Percentiles rank a stretch among this genome's conserved stretches.
Conservation (phyloP, 2,329 filamentous ascomycete species). For the Lachnellula subtilissima region DNA sequence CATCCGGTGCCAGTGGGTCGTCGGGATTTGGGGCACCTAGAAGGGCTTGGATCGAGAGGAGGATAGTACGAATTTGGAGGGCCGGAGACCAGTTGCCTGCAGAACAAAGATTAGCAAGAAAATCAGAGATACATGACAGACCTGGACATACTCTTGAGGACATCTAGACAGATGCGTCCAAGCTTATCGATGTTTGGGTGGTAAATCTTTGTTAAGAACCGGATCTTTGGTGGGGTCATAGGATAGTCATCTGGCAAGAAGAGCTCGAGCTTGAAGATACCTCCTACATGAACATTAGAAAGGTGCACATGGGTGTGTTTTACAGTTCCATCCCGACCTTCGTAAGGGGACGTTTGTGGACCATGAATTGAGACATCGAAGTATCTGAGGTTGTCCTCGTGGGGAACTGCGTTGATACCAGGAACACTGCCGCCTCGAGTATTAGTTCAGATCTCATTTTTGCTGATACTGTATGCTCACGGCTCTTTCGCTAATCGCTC, state of each 20-base stretch:
- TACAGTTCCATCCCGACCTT: constrained; percentile 54
- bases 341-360: constrained; percentile 86
- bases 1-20: constrained; percentile 95
- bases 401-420: constrained; percentile 90
- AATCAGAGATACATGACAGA: background rate
- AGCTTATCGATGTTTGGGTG: constrained; percentile 98
- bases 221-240: constrained; percentile 98
- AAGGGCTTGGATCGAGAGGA: constrained; percentile 96
- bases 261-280: constrained; percentile 93
- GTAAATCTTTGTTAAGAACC: constrained; percentile 98
- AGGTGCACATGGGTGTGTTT: background rate
- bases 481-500: constrained; percentile 95
- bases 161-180: constrained; percentile 93
- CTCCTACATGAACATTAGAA: constrained; percentile 35
- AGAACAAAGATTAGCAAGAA: constrained; percentile 7
- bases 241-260: constrained; percentile 98
- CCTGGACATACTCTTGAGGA: constrained; percentile 75
- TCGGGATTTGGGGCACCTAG: constrained; percentile 96
- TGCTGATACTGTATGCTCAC: constrained; percentile 47
- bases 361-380: constrained; percentile 98
- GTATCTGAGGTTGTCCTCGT: constrained; percentile 95
- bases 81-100: constrained; percentile 98
- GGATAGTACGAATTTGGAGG: constrained; percentile 93
- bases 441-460: constrained; percentile 5
- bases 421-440: constrained; percentile 61